Base-by-base conservation (phyloP, 2,329 filamentous ascomycete genomes). In the Aspergillus quadrilineatus region DNA sequence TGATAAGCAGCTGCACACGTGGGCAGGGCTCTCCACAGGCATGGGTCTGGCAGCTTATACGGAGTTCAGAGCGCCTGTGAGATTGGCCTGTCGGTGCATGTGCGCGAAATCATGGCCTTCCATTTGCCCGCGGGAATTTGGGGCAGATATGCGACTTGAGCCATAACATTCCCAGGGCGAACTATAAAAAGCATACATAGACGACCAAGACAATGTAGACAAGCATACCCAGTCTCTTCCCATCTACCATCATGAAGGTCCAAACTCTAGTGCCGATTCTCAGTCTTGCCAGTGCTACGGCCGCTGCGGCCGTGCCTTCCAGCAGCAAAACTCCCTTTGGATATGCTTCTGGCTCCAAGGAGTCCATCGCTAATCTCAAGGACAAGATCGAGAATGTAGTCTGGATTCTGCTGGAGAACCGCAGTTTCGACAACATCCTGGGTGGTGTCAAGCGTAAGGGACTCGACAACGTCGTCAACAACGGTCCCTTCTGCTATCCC, bases 361-460 rank as follows among this genome's bases (percentile, higher is more conserved):
- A 48, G 45, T 60, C 63, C 5, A 64, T 69, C 53, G 36, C 59
- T 29, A 69, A 69, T 52, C 45, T 73, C 50, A 73, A 71, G 60
- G 61, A 57, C 47, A 68, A 72, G 47, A 71, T 74, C 59, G 71
- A 74, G 64, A 69, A 73, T 63, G 69, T 74, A 4, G 71, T 73
- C 28, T 62, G 70, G 22, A 57, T 73, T 50, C 61, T 70, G 37
- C 72, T 77, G 69, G 76, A 78, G 62, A 78, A 78, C 63, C 75
- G 75, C 50, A 77, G 76, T 0, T 64, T 77, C 26, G 76, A 79
- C 62, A 79, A 77, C 62, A 58, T 79, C 5, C 64, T 78, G 4
- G 76, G 76, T 56, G 76, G 75, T 7, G 72, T 76, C 65, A 74
- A 61, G n/a, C 60, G 69, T 15, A 57, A 64, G n/a, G 75, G 75